These are phyloP conservation scores for Peltaster fructicola DNA, from an alignment of 2,329 filamentous ascomycete species.

Conservation along the genomic window DNA sequence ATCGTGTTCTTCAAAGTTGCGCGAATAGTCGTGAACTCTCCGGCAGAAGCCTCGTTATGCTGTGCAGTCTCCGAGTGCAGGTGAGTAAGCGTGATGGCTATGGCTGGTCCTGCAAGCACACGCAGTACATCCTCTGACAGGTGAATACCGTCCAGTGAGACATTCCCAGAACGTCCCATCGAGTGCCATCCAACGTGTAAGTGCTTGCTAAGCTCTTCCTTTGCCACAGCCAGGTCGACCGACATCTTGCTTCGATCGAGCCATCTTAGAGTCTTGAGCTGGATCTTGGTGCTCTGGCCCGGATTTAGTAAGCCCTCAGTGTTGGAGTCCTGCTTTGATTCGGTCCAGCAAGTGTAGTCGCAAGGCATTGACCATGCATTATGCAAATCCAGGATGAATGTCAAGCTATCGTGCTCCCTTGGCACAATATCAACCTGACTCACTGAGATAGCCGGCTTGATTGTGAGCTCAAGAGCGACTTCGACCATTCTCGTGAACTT, in stretches of 20 bases:
- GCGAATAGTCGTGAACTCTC: slow-evolving; percentile 7
- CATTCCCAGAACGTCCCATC: slow-evolving; percentile 9
- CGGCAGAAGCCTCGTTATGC: slow-evolving; percentile 2
- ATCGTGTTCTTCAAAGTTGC: slow-evolving; percentile 5
- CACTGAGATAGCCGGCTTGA: too few relatives aligned
- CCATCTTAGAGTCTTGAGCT: slow-evolving; percentile 5
- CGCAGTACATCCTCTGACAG: slow-evolving; percentile 7
- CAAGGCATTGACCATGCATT: too few relatives aligned
- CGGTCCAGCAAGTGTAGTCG: too few relatives aligned
- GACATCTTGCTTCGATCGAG: slow-evolving; percentile 1
- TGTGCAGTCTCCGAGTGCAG: not conserved
- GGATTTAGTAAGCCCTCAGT: slow-evolving; percentile 5
- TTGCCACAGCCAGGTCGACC: slow-evolving; percentile 6
- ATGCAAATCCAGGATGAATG: too few relatives aligned
- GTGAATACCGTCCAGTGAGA: slow-evolving; percentile 7
- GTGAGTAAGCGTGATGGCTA: slow-evolving; percentile 4
- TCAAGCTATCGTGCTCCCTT: too few relatives aligned
- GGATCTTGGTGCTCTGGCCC: slow-evolving; percentile 9
- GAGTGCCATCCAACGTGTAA: slow-evolving; percentile 9
- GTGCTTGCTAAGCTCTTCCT: slow-evolving; percentile 6
- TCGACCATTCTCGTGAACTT: slow-evolving; percentile 4
- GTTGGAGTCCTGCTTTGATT: too few relatives aligned
- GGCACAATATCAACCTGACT: too few relatives aligned
- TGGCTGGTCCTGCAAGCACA: slow-evolving; percentile 5
- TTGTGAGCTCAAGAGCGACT: slow-evolving; percentile 4